phyloP scores from a whole-genome alignment of 2,329 filamentous ascomycete genomes.

The Cordyceps pruinosa region DNA sequence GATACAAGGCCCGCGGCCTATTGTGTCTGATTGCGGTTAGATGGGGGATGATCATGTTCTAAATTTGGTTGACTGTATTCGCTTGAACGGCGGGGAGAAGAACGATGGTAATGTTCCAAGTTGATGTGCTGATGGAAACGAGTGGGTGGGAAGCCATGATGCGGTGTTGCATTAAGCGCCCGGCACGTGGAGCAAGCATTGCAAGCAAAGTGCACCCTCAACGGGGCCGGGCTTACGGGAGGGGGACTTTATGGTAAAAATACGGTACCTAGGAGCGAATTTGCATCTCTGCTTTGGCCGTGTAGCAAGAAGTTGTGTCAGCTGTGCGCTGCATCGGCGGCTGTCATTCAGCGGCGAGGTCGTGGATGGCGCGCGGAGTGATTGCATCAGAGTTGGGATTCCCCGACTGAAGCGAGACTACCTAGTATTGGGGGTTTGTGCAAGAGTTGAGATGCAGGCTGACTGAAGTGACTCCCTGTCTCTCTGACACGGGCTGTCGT shows the following conservation, averaged over 20 bases:
- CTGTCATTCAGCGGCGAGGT: background rate
- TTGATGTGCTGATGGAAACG: background rate
- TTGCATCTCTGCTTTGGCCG: background rate
- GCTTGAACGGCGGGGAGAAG: no score
- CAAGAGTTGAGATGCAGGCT: no score
- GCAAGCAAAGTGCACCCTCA: background rate
- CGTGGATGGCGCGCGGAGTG: background rate
- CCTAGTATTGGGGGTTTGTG: no score
- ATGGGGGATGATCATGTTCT: background rate
- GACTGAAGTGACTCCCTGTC: no score
- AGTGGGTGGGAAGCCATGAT: background rate
- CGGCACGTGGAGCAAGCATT: background rate
- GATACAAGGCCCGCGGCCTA: background rate
- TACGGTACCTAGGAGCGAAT: background rate
- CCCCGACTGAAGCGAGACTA: background rate
- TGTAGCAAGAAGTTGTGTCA: background rate
- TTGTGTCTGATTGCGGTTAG: background rate
- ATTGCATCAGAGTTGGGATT: background rate
- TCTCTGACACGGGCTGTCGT: no score
- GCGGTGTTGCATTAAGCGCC: conserved; percentile 9
- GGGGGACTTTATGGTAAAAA: no score
- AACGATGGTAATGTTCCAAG: background rate
- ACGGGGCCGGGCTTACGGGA: background rate
- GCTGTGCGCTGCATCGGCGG: background rate
- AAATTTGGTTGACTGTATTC: background rate